phyloP scores from a whole-genome alignment of 2,329 filamentous ascomycete genomes.

The Orbilia brochopaga region DNA sequence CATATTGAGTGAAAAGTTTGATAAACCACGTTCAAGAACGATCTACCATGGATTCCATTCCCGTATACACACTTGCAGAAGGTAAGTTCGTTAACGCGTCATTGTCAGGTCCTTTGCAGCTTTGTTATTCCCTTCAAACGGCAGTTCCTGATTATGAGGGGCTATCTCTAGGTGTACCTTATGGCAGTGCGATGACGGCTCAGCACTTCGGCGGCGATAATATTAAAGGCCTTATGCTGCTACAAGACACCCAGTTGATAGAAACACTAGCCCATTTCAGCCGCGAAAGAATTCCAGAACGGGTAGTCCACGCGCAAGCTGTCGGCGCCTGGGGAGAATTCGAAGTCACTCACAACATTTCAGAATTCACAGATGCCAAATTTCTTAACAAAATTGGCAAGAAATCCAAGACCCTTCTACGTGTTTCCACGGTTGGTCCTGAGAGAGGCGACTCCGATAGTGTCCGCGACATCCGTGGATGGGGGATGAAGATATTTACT shows the following conservation, averaged over 20 bases:
- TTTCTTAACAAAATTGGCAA: constrained; percentile 64
- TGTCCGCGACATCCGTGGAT: constrained; percentile 62
- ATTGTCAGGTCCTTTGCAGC: too few species aligned
- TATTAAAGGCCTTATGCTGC: constrained; percentile 55
- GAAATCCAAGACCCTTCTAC: constrained; percentile 62
- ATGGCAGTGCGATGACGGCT: constrained; percentile 54
- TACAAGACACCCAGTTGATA: constrained; percentile 68
- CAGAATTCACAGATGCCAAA: constrained; percentile 59
- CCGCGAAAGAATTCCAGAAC: constrained; percentile 68
- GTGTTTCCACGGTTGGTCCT: constrained; percentile 61
- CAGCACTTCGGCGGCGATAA: constrained; percentile 57
- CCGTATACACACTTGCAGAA: too few species aligned
- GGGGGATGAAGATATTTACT: constrained; percentile 63
- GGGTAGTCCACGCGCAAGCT: constrained; percentile 67
- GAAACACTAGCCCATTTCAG: constrained; percentile 68
- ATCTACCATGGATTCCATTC: too few species aligned
- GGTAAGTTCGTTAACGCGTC: too few species aligned
- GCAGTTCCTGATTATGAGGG: too few species aligned
- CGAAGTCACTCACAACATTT: constrained; percentile 67
- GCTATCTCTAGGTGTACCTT: constrained; percentile 29
- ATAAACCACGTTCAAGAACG: too few species aligned
- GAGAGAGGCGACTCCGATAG: constrained; percentile 62
- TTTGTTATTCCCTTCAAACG: too few species aligned
- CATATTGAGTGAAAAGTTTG: too few species aligned
- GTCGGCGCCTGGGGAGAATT: constrained; percentile 67